Evolutionary conservation across 306 rosid genomes (phyloP).

Genomic region (Acmispon strigosus): DNA sequence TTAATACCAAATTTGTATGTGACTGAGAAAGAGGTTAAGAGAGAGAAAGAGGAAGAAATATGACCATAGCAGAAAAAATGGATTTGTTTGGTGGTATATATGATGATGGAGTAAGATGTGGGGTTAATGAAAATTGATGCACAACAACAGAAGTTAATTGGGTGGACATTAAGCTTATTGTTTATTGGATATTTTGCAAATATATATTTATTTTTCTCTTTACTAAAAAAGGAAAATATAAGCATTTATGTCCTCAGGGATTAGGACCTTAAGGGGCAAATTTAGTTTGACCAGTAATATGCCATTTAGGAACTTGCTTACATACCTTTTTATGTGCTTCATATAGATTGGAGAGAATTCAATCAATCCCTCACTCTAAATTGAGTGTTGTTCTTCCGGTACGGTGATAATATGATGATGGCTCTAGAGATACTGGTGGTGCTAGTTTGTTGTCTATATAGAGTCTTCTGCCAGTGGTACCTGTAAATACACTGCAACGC

Average conservation of each 20-base stretch:
- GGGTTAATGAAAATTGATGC: conserved; percentile 48
- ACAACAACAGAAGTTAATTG: conserved; percentile 56
- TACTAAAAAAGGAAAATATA: neutral
- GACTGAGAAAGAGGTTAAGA: neutral
- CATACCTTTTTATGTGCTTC: no score
- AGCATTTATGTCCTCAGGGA: conserved; percentile 20
- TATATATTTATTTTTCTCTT: neutral
- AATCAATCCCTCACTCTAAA: no score
- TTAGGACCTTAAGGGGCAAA: conserved; percentile 1
- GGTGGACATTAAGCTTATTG: conserved; percentile 38
- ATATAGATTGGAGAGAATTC: no score
- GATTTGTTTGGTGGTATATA: conserved; percentile 46
- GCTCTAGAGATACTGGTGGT: no score
- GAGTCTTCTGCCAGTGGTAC: no score
- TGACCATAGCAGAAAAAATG: conserved; percentile 21
- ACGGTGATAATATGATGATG: no score
- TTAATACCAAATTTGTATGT: neutral
- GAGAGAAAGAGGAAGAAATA: conserved; percentile 10
- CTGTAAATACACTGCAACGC: no score
- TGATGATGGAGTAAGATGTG: conserved; percentile 34
- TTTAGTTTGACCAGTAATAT: neutral
- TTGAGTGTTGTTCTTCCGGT: no score
- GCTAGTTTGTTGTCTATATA: no score
- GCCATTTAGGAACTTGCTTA: no score
- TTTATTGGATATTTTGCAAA: conserved; percentile 29